Conservation (phyloP, 257 asterid species). For the Craterostigma plantagineum region DNA sequence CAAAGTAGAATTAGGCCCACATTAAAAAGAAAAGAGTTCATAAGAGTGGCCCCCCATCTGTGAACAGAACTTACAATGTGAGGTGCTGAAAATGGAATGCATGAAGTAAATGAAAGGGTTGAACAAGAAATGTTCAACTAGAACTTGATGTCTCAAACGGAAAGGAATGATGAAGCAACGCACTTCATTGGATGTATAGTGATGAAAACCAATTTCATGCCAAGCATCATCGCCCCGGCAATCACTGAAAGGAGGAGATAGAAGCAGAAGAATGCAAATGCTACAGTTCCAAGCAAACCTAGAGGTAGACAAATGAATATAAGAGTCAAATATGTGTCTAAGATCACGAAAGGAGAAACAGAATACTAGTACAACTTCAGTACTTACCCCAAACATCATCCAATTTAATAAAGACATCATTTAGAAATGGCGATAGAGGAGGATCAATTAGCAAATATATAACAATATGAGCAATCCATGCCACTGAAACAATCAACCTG, state of each 20-base stretch:
- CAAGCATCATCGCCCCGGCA: constrained; percentile 99
- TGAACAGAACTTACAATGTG: constrained; percentile 10
- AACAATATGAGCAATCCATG: constrained; percentile 88
- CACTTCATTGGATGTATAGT: constrained; percentile 99
- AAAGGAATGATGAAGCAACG: constrained; percentile 7
- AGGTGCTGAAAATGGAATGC: constrained; percentile 5
- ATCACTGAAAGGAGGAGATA: constrained; percentile 90
- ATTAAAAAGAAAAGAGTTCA: constrained; percentile 89
- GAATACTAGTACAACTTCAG: constrained; percentile 6
- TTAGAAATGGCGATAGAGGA: constrained; percentile 80
- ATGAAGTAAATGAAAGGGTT: neutral
- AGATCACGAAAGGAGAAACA: constrained; percentile 6
- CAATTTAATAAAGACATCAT: constrained; percentile 79
- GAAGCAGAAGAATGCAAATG: constrained; percentile 99
- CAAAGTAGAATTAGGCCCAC: constrained; percentile 90
- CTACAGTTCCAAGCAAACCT: constrained; percentile 95
- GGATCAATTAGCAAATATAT: constrained; percentile 83
- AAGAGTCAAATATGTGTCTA: neutral
- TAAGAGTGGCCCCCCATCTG: constrained; percentile 95
- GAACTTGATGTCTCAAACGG: too few species aligned
- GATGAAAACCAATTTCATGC: constrained; percentile 74
- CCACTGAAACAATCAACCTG: constrained; percentile 91
- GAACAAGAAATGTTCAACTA: too few species aligned
- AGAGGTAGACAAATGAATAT: constrained; percentile 12
- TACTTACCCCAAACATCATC: constrained; percentile 83